A percentile compares a stretch with the other conserved stretches of the same genome.
phyloP scores from a whole-genome alignment of 495 filamentous ascomycete species.

The Tuber borchii region DNA sequence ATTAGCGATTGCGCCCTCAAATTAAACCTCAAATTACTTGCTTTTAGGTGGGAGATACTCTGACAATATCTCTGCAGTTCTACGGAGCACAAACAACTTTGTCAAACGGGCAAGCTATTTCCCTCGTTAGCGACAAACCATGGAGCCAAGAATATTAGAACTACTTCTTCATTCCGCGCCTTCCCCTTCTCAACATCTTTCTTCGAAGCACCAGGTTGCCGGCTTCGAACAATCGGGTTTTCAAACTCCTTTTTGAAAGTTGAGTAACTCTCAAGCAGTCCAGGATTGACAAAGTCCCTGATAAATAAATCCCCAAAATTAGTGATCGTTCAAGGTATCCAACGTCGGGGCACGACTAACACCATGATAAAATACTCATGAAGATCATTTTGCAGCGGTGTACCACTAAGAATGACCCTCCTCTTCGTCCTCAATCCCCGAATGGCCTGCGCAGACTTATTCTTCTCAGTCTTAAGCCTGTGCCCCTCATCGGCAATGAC shows the following conservation, averaged over 20 bases:
- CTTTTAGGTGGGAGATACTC: constrained; percentile 69
- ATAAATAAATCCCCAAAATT: background rate
- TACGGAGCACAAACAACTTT: constrained; percentile 65
- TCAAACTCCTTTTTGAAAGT: constrained; percentile 70
- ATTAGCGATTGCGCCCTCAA: background rate
- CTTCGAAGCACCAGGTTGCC: constrained; percentile 61
- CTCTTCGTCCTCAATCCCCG: constrained; percentile 61
- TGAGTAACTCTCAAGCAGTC: constrained; percentile 60
- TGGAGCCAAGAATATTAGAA: background rate
- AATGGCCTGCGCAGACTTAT: constrained; percentile 72
- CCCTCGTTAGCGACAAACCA: background rate
- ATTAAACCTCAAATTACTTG: background rate
- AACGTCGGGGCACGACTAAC: constrained; percentile 1
- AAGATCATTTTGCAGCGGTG: constrained; percentile 74
- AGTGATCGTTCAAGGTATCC: background rate
- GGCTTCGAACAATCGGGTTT: constrained; percentile 61
- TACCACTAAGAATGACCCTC: constrained; percentile 67
- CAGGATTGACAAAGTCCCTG: constrained; percentile 68
- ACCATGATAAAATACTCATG: constrained; percentile 73
- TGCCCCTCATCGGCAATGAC: constrained; percentile 79
- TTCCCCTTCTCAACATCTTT: constrained; percentile 71
- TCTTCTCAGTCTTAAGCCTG: constrained; percentile 71
- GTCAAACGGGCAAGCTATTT: constrained; percentile 55
- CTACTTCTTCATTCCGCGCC: constrained; percentile 55
- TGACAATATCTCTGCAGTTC: constrained; percentile 67